Conservation (phyloP, 164 flowering plant species). For the Pachysandra terminalis region DNA sequence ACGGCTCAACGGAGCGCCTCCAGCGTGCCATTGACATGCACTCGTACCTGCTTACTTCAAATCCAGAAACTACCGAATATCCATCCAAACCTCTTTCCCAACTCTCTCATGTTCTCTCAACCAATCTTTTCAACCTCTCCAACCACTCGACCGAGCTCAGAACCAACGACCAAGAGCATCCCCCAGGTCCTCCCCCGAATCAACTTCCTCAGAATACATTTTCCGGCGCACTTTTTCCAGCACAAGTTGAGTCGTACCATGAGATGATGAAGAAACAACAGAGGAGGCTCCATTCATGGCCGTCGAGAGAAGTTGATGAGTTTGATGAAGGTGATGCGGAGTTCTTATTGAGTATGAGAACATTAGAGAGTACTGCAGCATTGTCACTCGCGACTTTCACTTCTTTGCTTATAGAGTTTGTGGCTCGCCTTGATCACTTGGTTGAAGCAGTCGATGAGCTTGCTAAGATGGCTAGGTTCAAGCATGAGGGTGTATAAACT, state of each 20-base stretch:
- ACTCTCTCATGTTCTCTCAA: constrained; percentile 34
- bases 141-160: constrained; percentile 16
- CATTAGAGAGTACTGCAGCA: constrained; percentile 48
- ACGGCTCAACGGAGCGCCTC: constrained; percentile 58
- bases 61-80: constrained; percentile 23
- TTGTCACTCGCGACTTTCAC: constrained; percentile 52
- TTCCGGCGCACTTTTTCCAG: constrained; percentile 1
- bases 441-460: constrained; percentile 57
- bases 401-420: constrained; percentile 54
- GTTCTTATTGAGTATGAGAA: constrained; percentile 33
- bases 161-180: constrained; percentile 10
- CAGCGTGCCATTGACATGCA: constrained; percentile 65
- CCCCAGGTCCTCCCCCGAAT: neutral
- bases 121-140: constrained; percentile 26
- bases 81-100: constrained; percentile 29
- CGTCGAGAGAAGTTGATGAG: constrained; percentile 40
- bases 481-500: constrained; percentile 18
- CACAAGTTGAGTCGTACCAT: constrained; percentile 29
- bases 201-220: constrained; percentile 5
- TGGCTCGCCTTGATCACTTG: constrained; percentile 55
- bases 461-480: constrained; percentile 43
- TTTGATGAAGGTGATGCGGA: constrained; percentile 20
- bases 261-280: constrained; percentile 44
- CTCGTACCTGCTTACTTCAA: constrained; percentile 55
- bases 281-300: constrained; percentile 52